Conservation (phyloP, 2,329 filamentous ascomycete genomes). For the Tolypocladium ovalisporum region DNA sequence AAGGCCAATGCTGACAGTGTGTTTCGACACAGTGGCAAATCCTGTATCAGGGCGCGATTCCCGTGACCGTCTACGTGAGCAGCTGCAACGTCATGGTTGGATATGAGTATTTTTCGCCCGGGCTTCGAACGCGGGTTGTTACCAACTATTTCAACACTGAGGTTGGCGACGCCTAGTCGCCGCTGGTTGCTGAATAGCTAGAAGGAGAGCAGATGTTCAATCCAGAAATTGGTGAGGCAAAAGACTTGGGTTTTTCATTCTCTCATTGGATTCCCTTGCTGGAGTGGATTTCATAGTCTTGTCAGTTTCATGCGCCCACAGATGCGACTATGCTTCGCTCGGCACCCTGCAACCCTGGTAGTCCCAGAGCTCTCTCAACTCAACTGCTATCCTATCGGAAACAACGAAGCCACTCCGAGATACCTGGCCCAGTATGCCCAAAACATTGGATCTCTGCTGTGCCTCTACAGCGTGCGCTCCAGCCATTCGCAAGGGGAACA, state of each 20-base stretch:
- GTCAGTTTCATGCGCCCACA: not conserved
- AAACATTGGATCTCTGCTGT: not conserved
- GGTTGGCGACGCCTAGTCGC: not conserved
- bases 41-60: constrained; percentile 22
- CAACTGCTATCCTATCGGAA: constrained; percentile 9
- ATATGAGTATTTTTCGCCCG: constrained; percentile 22
- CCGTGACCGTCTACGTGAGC: constrained; percentile 23
- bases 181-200: too few species aligned
- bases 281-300: too few species aligned
- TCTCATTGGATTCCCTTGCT: too few species aligned
- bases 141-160: constrained; percentile 19
- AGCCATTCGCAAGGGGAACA: constrained; percentile 14
- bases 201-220: too few species aligned
- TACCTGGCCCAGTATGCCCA: constrained; percentile 4
- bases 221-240: too few species aligned
- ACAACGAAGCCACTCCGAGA: constrained; percentile 12
- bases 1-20: not conserved
- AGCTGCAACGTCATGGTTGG: constrained; percentile 21
- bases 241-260: too few species aligned
- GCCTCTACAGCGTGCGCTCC: constrained; percentile 2
- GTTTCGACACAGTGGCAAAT: constrained; percentile 22
- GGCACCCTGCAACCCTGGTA: not conserved
- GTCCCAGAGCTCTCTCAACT: constrained; percentile 12
- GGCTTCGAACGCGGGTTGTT: constrained; percentile 14
- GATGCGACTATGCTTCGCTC: not conserved